Evolutionary conservation across 768 basidiomycete genomes (phyloP).

Genomic region (Calocybe gangraenosa): DNA sequence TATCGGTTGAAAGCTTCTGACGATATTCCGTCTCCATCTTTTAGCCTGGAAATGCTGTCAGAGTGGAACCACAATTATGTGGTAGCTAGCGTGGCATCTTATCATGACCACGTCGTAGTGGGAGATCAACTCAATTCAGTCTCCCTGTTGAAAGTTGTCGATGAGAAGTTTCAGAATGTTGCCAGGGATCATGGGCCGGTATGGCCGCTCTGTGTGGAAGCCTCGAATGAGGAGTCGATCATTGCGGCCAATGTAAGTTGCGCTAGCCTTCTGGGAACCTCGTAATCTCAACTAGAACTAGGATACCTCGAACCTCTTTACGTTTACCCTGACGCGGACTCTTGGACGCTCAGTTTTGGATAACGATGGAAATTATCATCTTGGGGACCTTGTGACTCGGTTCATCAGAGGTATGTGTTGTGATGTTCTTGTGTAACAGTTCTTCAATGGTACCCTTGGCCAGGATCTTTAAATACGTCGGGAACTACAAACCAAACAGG

Average conservation of each 20-base stretch:
- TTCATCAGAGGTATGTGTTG: constrained; percentile 56
- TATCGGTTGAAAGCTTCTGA: constrained; percentile 34
- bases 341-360: constrained; percentile 47
- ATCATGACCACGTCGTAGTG: constrained; percentile 53
- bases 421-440: too few species aligned
- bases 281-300: constrained; percentile 22
- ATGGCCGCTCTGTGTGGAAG: constrained; percentile 68
- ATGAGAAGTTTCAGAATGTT: constrained; percentile 42
- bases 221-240: constrained; percentile 47
- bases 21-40: constrained; percentile 26
- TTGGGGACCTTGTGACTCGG: constrained; percentile 76
- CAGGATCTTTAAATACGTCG: constrained; percentile 52
- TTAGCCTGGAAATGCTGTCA: constrained; percentile 38
- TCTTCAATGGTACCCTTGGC: not conserved
- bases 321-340: constrained; percentile 48
- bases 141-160: constrained; percentile 54
- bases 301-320: constrained; percentile 65
- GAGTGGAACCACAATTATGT: constrained; percentile 84
- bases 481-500: constrained; percentile 37
- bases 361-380: constrained; percentile 63
- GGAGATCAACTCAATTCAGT: constrained; percentile 82
- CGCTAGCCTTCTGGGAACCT: constrained; percentile 5
- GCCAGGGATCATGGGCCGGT: constrained; percentile 75
- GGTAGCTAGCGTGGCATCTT: constrained; percentile 60
- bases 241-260: constrained; percentile 72